These are phyloP conservation scores for Kwoniella bestiolae DNA, from an alignment of 768 basidiomycete genomes.

Conservation along the genomic window DNA sequence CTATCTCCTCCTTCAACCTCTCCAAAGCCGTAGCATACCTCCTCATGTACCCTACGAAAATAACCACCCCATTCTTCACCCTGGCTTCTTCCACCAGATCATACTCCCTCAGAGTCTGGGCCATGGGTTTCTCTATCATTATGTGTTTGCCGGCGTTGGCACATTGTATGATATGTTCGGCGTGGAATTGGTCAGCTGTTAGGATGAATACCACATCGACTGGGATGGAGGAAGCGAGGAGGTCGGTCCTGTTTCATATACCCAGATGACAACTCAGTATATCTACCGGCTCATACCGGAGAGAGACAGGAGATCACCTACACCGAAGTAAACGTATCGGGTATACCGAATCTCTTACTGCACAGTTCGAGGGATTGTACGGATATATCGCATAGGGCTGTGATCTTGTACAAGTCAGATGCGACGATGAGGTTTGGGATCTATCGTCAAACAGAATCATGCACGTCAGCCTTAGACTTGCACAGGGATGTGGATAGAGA, in stretches of 20 bases:
- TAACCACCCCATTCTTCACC: constrained; percentile 28
- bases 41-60: constrained; percentile 55
- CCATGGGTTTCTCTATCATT: constrained; percentile 55
- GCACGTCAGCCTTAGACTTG: no score
- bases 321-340: constrained; percentile 28
- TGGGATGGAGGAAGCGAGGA: constrained; percentile 28
- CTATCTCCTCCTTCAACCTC: constrained; percentile 41
- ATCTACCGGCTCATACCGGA: background rate
- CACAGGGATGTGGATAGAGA: no score
- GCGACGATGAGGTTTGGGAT: constrained; percentile 34
- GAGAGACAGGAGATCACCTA: constrained; percentile 12
- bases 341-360: constrained; percentile 26
- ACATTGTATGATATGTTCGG: constrained; percentile 32
- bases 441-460: no score
- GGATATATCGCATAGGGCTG: constrained; percentile 37
- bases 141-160: constrained; percentile 44
- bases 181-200: constrained; percentile 37
- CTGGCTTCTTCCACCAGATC: constrained; percentile 40
- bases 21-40: constrained; percentile 47
- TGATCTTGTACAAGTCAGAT: constrained; percentile 30
- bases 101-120: constrained; percentile 41
- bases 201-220: constrained; percentile 46
- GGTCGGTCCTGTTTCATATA: constrained; percentile 33
- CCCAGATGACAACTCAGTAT: no score
- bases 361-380: constrained; percentile 29